Evolutionary conservation across 78 protist genomes (phyloP), one percentile per base, ranked within the genome.

Genomic region (Mastigamoeba balamuthi): DNA sequence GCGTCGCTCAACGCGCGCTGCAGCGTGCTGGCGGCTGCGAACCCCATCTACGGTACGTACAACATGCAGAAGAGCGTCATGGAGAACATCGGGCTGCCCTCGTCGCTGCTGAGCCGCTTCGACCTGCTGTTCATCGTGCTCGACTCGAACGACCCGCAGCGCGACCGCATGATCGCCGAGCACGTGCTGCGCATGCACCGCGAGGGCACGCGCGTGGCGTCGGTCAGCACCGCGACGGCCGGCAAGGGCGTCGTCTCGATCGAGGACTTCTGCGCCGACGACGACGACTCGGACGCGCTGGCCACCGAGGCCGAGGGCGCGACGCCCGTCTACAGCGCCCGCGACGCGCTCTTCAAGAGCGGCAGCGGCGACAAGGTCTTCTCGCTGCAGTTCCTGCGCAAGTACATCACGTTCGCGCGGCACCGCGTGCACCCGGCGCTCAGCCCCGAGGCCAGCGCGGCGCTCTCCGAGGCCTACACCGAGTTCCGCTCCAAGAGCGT

Each of bases 11-110:
- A 98, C 67, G 99, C 99, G 1, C 88, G 99, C 58, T 96, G 99
- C 87, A 69, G 92, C 1, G 99, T 98, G 8, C 58, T 98, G 2
- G 99, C 99, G 0, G 99, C 99, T 0, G 99, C 99, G 36, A 98
- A 98, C 86, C 99, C 99, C 27, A 77, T 94, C 36, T 97, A 89
- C 81, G 99, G 99, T 5, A 78, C 77, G 74, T 95, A 94, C 80
- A 67, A 88, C 68, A 40, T 75, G 27, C 6, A 78, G 17, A 72
- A 38, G 44, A 43, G 77, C 6, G 84, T 93, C 7, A 77, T 65
- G 29, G 88, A 88, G 0, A 95, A 95, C 80, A 92, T 98, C 43
- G 97, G 92, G 0, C 80, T 98, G 23, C 99, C 99, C 2, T 99
- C 97, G 66, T 97, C 99, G 29, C 87, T 99, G 8, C 85, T 99